Base-by-base conservation (phyloP, 345 rosid genomes). In the Arabis alpina region DNA sequence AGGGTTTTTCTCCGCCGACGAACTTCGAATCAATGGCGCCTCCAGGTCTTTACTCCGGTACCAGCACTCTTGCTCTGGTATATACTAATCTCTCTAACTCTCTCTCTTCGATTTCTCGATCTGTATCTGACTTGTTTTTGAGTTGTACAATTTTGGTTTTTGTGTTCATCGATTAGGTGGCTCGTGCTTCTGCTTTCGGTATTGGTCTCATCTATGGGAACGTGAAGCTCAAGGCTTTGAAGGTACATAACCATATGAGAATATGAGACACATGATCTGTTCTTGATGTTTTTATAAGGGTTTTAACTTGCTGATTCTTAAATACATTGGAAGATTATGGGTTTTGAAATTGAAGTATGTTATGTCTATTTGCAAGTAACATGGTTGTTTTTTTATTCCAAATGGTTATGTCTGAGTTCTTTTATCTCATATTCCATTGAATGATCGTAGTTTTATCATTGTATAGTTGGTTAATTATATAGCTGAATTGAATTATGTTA, bases 21-120 rank as follows among this genome's bases (percentile, higher is more conserved):
- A 73, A 56, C 23, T 37, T 45, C 28, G 41, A 6, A 25, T 45
- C 56, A 58, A 83, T 84, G 88, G 76, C 86, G 51, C 91, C 88
- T 64, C 90, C 90, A 37, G 93, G 92, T 45, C 97, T 82, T 45
- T 86, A 86, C 81, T 88, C 97, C 81, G 94, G 97, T 66, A 70
- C 74, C 68, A 86, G 97, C 85, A 83, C 94, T 24, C 84, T 90
- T 40, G 90, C 97, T 34, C 80, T 88, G 81, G 92, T 87, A 84
- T 25, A 25, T 40, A 36, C 40, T 8, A 36, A 8, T 47, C 11
- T 60, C 62, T 42, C 48, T 54, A n/a, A n/a, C 12, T 47, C 11
- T 60, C 62, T 42, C 48, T 54, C 23, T 19, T 8, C 48, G 75
- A 51, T 57, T 47, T 43, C 52, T 54, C 19, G 68, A 75, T 61